Conservation (phyloP, 768 basidiomycete genomes). For the Kwoniella dejecticola region DNA sequence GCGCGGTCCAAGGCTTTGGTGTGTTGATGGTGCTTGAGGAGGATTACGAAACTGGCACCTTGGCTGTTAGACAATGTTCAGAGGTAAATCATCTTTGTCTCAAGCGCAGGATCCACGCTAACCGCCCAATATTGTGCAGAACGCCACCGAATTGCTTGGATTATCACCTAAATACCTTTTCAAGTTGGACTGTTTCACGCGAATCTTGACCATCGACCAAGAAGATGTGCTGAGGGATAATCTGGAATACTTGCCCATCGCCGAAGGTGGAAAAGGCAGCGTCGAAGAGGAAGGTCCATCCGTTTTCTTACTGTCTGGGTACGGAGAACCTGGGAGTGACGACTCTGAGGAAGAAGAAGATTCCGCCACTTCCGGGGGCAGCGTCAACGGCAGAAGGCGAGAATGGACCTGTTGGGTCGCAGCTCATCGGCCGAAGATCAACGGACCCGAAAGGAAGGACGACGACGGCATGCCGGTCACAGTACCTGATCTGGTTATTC, state of each 20-base stretch:
- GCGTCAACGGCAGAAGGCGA: slow-evolving; percentile 29
- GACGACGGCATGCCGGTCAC: slow-evolving; percentile 61
- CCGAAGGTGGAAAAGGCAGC: slow-evolving; percentile 55
- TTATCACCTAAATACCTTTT: slow-evolving; percentile 72
- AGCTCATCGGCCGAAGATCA: slow-evolving; percentile 53
- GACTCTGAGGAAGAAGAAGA: slow-evolving; percentile 38
- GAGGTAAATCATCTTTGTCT: slow-evolving; percentile 61
- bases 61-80: slow-evolving; percentile 74
- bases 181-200: slow-evolving; percentile 70
- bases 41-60: slow-evolving; percentile 60
- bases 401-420: slow-evolving; percentile 56
- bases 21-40: slow-evolving; percentile 73
- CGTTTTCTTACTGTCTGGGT: slow-evolving; percentile 68
- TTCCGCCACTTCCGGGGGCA: slow-evolving; percentile 9
- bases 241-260: slow-evolving; percentile 65
- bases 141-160: slow-evolving; percentile 72
- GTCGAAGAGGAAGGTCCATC: slow-evolving; percentile 58
- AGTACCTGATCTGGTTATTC: slow-evolving; percentile 61
- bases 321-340: slow-evolving; percentile 65
- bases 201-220: slow-evolving; percentile 68
- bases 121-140: slow-evolving; percentile 59
- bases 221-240: slow-evolving; percentile 72
- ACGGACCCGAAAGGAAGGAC: slow-evolving; percentile 41
- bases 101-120: background rate
- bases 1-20: slow-evolving; percentile 81